phyloP scores from a whole-genome alignment of 2,329 filamentous ascomycete species.

The Colletotrichum limetticola region DNA sequence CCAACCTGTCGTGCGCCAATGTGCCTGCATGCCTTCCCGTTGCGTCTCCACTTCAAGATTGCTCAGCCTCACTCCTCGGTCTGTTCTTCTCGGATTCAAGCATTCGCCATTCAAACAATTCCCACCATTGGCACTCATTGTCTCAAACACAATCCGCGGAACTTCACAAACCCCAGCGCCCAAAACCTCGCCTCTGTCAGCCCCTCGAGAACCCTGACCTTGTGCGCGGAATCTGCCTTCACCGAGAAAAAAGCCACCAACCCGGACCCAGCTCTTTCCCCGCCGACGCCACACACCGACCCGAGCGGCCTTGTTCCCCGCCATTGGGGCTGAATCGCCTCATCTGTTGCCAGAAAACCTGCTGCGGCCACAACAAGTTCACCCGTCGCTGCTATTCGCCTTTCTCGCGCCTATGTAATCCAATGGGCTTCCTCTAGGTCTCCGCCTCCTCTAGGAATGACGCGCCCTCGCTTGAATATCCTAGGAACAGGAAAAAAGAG shows the following conservation, averaged over 20 bases:
- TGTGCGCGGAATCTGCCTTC: background rate
- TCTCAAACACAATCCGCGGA: background rate
- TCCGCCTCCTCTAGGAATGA: background rate
- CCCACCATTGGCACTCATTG: background rate
- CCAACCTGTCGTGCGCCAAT: background rate
- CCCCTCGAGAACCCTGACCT: background rate
- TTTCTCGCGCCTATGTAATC: background rate
- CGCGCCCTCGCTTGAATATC: background rate
- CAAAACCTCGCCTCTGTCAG: background rate
- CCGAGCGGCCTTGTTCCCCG: background rate
- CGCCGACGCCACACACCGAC: background rate
- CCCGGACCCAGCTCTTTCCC: background rate
- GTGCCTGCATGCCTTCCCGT: background rate
- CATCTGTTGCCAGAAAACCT: conserved; percentile 21
- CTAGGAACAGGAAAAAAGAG: background rate
- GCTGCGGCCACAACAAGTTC: conserved; percentile 10
- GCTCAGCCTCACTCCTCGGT: conserved; percentile 30
- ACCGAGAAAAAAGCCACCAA: conserved; percentile 3
- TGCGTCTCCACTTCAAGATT: conserved; percentile 11
- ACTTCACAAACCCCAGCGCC: background rate
- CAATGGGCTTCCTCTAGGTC: background rate
- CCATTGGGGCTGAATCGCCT: conserved; percentile 33
- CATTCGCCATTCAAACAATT: background rate
- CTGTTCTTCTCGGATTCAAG: background rate
- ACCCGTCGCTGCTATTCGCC: background rate